Evolutionary conservation across 768 basidiomycete species (phyloP).

Genomic region (Russula lepida): DNA sequence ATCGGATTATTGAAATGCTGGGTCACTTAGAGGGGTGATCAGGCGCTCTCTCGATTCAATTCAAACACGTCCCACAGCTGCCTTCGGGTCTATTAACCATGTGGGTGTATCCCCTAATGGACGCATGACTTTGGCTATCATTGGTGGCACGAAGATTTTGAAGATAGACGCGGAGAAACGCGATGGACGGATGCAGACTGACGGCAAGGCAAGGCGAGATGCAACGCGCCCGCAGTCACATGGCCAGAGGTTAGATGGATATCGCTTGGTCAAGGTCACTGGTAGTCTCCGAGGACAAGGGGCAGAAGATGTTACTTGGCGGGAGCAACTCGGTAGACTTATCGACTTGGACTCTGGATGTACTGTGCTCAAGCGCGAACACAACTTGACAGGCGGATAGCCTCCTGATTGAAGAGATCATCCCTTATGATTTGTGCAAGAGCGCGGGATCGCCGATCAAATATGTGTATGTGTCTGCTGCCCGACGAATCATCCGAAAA

Average conservation of each 20-base stretch:
- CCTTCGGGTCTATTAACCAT: neutral
- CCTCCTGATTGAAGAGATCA: slow-evolving; percentile 32
- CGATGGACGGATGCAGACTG: neutral
- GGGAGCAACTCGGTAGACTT: neutral
- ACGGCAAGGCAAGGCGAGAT: neutral
- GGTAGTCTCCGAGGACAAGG: slow-evolving; percentile 11
- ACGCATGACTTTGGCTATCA: neutral
- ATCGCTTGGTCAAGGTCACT: slow-evolving; percentile 35
- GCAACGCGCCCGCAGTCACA: slow-evolving; percentile 22
- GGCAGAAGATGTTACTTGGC: neutral
- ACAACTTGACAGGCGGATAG: slow-evolving; percentile 35
- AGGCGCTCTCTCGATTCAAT: neutral
- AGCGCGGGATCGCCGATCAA: slow-evolving; percentile 45
- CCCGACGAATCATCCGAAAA: slow-evolving; percentile 7
- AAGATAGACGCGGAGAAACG: neutral
- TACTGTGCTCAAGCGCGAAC: slow-evolving; percentile 37
- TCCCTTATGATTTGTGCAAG: slow-evolving; percentile 31
- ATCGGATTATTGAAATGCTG: slow-evolving; percentile 1
- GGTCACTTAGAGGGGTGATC: neutral
- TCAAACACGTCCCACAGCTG: neutral
- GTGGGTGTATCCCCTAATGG: neutral
- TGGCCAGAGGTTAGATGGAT: slow-evolving; percentile 37
- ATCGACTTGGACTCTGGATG: slow-evolving; percentile 31
- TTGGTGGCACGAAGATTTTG: neutral
- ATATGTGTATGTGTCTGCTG: slow-evolving; percentile 30